Base-by-base conservation (phyloP, 495 filamentous ascomycete species). In the Tuber aestivum region DNA sequence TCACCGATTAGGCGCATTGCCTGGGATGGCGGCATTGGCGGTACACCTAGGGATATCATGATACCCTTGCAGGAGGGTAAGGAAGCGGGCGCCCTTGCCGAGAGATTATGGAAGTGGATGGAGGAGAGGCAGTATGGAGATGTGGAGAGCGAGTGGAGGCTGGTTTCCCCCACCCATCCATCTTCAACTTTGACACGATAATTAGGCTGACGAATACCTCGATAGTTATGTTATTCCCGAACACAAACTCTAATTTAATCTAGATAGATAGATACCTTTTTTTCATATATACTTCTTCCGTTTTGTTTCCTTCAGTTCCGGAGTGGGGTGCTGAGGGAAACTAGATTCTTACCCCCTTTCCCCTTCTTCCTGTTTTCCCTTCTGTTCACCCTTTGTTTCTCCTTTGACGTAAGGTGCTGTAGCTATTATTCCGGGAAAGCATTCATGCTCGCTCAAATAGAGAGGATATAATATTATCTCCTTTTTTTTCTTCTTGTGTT, bases 61-160 rank as follows among this genome's bases (percentile, higher is more conserved):
- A 74, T 83, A 40, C 82, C 82, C 27, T 41, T 83, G 27, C 78
- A 87, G 82, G 89, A 92, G 76, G 85, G 89, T 50, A 88, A 95
- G 84, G 95, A 99, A 85, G 92, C 91, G 12, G 96, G 95, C 68
- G 91, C 93, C 82, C 88, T 97, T 76, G 90, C 95, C 68, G 86
- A 88, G 79, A 87, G 88, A 84, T 93, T 99, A 91, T 97, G 97
- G 90, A 88, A 88, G 79, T 99, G 95, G 95, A 97, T 99, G 77
- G 94, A 97, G 85, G 90, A 86, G 68, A 92, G 94, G 75, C 94
- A 97, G 85, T 97, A 98, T 83, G 95, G 95, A 69, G 94, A 97
- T 80, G 94, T 96, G 84, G 87, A 91, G 82, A 92, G 96, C 83
- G 87, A 89, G 74, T 97, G 94, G 94, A 94, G 93, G 81, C 80